These are phyloP conservation scores for Trichoderma sp. DNA, from an alignment of 2,329 filamentous ascomycete genomes.

Conservation along the genomic window DNA sequence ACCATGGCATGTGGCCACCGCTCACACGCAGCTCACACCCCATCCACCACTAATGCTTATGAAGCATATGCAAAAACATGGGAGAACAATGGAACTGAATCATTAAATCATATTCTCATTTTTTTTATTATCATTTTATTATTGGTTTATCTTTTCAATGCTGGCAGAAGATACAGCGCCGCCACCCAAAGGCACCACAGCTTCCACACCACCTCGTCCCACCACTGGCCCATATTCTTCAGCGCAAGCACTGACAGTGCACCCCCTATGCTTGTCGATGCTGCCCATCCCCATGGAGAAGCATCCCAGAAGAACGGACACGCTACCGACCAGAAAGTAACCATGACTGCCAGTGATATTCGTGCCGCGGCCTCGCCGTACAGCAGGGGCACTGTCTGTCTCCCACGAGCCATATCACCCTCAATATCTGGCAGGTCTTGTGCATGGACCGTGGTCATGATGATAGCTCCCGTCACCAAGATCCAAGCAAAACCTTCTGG, in stretches of 20 bases:
- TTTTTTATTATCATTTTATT: not conserved
- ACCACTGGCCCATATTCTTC: constrained; percentile 21
- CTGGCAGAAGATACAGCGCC: constrained; percentile 24
- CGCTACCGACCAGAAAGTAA: constrained; percentile 22
- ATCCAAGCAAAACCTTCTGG: constrained; percentile 25
- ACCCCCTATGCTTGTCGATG: constrained; percentile 14
- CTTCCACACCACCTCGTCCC: constrained; percentile 27
- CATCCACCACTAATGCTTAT: not conserved
- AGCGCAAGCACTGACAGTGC: constrained; percentile 21
- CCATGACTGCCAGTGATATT: constrained; percentile 21
- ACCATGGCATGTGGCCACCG: not conserved
- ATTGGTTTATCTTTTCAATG: not conserved
- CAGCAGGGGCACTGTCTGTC: constrained; percentile 28
- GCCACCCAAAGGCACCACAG: constrained; percentile 28
- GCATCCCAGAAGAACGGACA: constrained; percentile 21
- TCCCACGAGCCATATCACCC: constrained; percentile 28
- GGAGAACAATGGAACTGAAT: not conserved
- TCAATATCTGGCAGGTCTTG: constrained; percentile 30
- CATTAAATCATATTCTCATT: not conserved
- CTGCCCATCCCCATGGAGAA: constrained; percentile 12
- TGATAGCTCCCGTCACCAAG: constrained; percentile 23
- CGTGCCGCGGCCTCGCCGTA: constrained; percentile 27
- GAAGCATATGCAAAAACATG: not conserved
- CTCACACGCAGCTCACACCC: not conserved
- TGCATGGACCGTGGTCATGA: constrained; percentile 30